phyloP scores from a whole-genome alignment of 2,329 filamentous ascomycete species.

The Talaromyces amestolkiae region DNA sequence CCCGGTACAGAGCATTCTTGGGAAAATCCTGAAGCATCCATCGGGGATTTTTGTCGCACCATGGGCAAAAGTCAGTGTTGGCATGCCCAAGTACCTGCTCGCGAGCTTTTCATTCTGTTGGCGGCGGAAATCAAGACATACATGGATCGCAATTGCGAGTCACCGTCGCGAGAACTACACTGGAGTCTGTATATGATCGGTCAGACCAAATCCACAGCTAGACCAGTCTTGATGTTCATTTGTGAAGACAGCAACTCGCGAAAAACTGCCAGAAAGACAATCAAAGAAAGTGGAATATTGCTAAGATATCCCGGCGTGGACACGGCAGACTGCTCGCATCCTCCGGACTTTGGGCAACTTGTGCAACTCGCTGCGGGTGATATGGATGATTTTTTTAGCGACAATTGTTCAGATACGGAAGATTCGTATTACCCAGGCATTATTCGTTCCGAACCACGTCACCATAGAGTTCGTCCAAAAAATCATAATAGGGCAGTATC shows the following conservation, averaged over 20 bases:
- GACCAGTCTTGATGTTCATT: not conserved
- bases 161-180: not conserved
- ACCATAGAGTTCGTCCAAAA: no score
- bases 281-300: not conserved
- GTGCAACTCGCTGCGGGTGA: not conserved
- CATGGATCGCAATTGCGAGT: not conserved
- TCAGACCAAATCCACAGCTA: not conserved
- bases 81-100: not conserved
- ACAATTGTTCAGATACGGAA: no score
- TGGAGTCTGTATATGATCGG: not conserved
- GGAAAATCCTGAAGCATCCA: not conserved
- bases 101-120: not conserved
- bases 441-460: no score
- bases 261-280: not conserved
- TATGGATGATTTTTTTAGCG: no score
- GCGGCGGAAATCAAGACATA: not conserved
- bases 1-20: not conserved
- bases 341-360: not conserved
- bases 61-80: not conserved
- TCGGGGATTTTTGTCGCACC: not conserved
- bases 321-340: not conserved
- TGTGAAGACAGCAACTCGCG: not conserved
- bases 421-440: no score
- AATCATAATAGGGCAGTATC: no score
- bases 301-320: not conserved